Evolutionary conservation across 176 grass and related monocot species (phyloP).

Genomic region (Avena atlantica): DNA sequence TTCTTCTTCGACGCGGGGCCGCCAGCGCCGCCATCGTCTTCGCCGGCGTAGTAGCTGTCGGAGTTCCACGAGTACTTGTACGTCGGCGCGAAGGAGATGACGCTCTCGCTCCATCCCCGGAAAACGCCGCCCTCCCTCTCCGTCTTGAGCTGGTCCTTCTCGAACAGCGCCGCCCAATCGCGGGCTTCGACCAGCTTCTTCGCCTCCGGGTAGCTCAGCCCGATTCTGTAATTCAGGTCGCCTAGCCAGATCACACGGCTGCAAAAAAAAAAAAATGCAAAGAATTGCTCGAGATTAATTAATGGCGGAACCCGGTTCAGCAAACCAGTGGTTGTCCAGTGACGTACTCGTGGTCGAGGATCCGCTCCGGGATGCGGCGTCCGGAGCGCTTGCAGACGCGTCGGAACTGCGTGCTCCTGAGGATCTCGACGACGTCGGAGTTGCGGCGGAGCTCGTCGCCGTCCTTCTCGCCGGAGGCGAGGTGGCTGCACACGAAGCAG

Average conservation of each 20-base stretch:
- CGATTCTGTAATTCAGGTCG: constrained; percentile 88
- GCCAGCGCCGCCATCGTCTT: constrained; percentile 60
- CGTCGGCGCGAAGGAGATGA: constrained; percentile 88
- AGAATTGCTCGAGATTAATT: background rate
- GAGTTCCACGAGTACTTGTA: constrained; percentile 96
- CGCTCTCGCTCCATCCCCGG: constrained; percentile 81
- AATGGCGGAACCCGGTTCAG: background rate
- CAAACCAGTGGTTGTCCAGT: background rate
- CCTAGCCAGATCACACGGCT: constrained; percentile 85
- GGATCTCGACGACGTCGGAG: constrained; percentile 83
- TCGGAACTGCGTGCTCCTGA: constrained; percentile 79
- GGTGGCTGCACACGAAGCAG: constrained; percentile 95
- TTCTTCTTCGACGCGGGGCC: constrained; percentile 77
- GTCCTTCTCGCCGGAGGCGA: constrained; percentile 97
- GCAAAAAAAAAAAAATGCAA: background rate
- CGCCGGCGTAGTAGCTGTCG: constrained; percentile 59
- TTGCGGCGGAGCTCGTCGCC: constrained; percentile 85
- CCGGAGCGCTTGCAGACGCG: constrained; percentile 64
- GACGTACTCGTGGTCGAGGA: constrained; percentile 91
- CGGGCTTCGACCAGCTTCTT: constrained; percentile 71
- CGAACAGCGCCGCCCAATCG: constrained; percentile 79
- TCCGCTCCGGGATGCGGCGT: constrained; percentile 62
- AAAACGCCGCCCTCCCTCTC: constrained; percentile 83
- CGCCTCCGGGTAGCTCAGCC: constrained; percentile 68
- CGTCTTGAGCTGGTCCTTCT: constrained; percentile 93